Evolutionary conservation across 2,329 filamentous ascomycete species (phyloP).

Genomic region (Aspergillus ruber): DNA sequence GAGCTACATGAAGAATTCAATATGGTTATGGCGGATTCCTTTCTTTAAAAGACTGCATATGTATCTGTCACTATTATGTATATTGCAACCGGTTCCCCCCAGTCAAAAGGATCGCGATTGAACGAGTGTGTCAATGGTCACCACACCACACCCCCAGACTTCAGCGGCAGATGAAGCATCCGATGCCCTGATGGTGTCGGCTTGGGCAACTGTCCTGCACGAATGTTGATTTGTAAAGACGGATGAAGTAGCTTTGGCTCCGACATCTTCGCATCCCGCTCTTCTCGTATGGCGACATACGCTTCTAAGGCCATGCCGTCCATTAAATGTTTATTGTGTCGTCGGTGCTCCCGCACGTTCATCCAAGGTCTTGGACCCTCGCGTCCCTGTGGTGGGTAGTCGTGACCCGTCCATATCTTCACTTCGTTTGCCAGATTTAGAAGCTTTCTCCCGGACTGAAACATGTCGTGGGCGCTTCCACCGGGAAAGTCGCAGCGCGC

Average conservation of each 20-base stretch:
- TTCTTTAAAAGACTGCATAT: no score
- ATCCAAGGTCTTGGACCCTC: conserved; percentile 33
- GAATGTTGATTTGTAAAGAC: conserved; percentile 49
- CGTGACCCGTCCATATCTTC: conserved; percentile 51
- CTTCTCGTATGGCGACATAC: conserved; percentile 40
- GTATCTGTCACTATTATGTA: no score
- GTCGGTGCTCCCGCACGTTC: conserved; percentile 44
- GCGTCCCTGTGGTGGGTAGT: conserved; percentile 43
- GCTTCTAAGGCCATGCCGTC: conserved; percentile 37
- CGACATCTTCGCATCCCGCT: conserved; percentile 39
- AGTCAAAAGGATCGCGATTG: no score
- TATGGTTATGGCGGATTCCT: no score
- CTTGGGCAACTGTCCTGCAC: conserved; percentile 42
- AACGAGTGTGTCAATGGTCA: conserved; percentile 3
- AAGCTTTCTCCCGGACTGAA: conserved; percentile 38
- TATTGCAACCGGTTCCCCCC: no score
- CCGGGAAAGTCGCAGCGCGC: conserved; percentile 53
- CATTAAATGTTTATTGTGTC: conserved; percentile 45
- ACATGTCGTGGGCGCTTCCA: conserved; percentile 42
- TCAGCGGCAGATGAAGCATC: conserved; percentile 27
- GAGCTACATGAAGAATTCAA: no score
- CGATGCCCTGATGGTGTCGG: conserved; percentile 14
- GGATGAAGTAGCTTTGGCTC: conserved; percentile 47
- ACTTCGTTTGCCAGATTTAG: conserved; percentile 39
- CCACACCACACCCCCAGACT: conserved; percentile 17